Evolutionary conservation across 192 early-diverging fungal species (phyloP), one percentile per base, ranked within the genome.

Genomic region (Coemansia sp.): DNA sequence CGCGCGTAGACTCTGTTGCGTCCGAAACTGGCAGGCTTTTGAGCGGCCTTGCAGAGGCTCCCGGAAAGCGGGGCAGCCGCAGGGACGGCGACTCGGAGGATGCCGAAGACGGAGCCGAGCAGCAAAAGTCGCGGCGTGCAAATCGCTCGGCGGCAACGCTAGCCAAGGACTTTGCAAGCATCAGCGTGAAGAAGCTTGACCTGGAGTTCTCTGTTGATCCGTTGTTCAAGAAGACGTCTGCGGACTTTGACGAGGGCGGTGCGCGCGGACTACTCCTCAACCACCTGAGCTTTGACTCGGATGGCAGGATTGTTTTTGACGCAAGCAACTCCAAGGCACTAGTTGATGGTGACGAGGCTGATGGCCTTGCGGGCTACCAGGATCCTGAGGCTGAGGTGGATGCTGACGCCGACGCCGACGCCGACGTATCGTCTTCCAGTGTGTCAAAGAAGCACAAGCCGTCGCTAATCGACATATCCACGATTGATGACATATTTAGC

Each of bases 181-280:
- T 98, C 31, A 93, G 87, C 25, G 78, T 91, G 48, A 94, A 95
- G 59, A 90, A 91, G 61, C 86, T 94, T 15, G 94, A 97, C 55
- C 75, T 95, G 15, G 96, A 98, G 65, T 97, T 95, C 55, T 81
- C 85, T 2, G 89, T 96, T 10, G 96, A 98, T 70, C 96, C 96
- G 34, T 79, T 97, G 28, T 98, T 97, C 80, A 93, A 95, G 68
- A 98, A 98, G 70, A 96, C 94, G n/a, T 93, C 89, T 11, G 94
- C 95, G 8, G 94, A 96, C 70, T 97, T 98, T 81, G 96, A 98
- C 72, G 94, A 98, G 79, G 94, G 96, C 28, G 94, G 94, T 6
- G 95, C 95, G 19, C 86, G 90, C 30, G 95, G 95, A 6, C 77
- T 98, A 36, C 75, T 98, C 36, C 74, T 98, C 40, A 96, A 94